Evolutionary conservation across 148 eudicot genomes (phyloP).

Genomic region (Diospyros lotus): DNA sequence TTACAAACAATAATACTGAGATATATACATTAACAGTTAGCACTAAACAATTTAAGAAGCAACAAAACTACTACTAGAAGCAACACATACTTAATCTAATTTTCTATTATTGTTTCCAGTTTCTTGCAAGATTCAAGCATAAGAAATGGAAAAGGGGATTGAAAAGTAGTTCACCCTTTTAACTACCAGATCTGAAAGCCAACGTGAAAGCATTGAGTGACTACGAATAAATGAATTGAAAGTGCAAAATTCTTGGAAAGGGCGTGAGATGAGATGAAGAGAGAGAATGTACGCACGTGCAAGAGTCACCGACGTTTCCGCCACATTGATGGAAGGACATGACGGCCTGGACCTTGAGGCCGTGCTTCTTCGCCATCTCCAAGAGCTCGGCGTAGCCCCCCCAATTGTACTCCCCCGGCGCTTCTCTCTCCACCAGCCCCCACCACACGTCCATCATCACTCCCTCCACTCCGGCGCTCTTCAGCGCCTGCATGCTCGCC

Average conservation of each 20-base stretch:
- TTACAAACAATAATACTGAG: too few relatives aligned
- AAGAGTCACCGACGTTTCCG: conserved; percentile 88
- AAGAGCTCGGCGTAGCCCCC: conserved; percentile 73
- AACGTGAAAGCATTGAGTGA: not conserved
- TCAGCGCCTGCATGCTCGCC: conserved; percentile 73
- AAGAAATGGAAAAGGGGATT: not conserved
- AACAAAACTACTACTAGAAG: too few relatives aligned
- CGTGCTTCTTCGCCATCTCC: conserved; percentile 67
- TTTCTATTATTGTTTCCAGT: too few relatives aligned
- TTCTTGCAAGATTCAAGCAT: too few relatives aligned
- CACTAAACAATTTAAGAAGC: too few relatives aligned
- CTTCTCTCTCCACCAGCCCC: conserved; percentile 86
- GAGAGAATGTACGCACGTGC: conserved; percentile 49
- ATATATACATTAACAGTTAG: too few relatives aligned
- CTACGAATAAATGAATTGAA: not conserved
- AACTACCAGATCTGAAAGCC: not conserved
- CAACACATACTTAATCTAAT: too few relatives aligned
- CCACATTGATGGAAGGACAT: conserved; percentile 97
- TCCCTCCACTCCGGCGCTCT: conserved; percentile 85
- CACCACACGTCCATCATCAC: conserved; percentile 97
- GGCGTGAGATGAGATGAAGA: not conserved
- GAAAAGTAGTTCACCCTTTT: not conserved
- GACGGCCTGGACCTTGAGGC: conserved; percentile 81
- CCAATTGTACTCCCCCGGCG: conserved; percentile 74
- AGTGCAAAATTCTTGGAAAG: not conserved